A percentile compares a stretch with the other conserved stretches of the same genome.
phyloP scores from a whole-genome alignment of 768 basidiomycete species.

The Rhizopogon vinicolor region DNA sequence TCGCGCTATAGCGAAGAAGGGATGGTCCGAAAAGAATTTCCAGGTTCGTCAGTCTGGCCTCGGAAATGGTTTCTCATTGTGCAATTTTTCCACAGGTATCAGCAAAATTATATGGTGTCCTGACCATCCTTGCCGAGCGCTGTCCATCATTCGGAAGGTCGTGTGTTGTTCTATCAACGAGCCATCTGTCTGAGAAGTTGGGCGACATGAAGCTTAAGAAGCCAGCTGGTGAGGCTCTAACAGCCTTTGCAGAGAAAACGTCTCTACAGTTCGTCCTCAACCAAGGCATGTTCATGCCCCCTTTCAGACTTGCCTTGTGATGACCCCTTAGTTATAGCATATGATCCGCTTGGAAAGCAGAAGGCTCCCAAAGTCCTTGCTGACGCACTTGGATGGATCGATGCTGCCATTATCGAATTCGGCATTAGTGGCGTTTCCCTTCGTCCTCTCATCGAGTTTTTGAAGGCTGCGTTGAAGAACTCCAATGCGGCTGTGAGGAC shows the following conservation, averaged over 20 bases:
- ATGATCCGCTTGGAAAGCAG: slow-evolving; percentile 89
- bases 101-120: slow-evolving; percentile 78
- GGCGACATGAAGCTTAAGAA: slow-evolving; percentile 98
- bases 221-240: slow-evolving; percentile 85
- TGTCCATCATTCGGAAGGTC: slow-evolving; percentile 84
- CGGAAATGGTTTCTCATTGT: neutral
- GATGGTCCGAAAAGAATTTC: slow-evolving; percentile 99
- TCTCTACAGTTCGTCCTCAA: slow-evolving; percentile 91
- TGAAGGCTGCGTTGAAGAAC: slow-evolving; percentile 83
- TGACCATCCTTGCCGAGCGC: slow-evolving; percentile 66
- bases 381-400: slow-evolving; percentile 87
- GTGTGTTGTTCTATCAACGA: slow-evolving; percentile 75
- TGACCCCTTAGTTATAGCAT: slow-evolving; percentile 47
- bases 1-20: slow-evolving; percentile 84
- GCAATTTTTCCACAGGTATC: slow-evolving; percentile 60
- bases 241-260: slow-evolving; percentile 83
- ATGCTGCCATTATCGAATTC: slow-evolving; percentile 82
- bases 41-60: slow-evolving; percentile 49
- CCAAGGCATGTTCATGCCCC: slow-evolving; percentile 57
- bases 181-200: slow-evolving; percentile 87
- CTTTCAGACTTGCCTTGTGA: slow-evolving; percentile 4
- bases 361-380: slow-evolving; percentile 97
- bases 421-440: slow-evolving; percentile 85
- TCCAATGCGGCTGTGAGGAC: slow-evolving; percentile 93
- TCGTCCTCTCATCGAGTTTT: slow-evolving; percentile 82